phyloP scores from a whole-genome alignment of 805 yeast species.

The baker's yeast (Saccharomyces cerevisiae) region DNA sequence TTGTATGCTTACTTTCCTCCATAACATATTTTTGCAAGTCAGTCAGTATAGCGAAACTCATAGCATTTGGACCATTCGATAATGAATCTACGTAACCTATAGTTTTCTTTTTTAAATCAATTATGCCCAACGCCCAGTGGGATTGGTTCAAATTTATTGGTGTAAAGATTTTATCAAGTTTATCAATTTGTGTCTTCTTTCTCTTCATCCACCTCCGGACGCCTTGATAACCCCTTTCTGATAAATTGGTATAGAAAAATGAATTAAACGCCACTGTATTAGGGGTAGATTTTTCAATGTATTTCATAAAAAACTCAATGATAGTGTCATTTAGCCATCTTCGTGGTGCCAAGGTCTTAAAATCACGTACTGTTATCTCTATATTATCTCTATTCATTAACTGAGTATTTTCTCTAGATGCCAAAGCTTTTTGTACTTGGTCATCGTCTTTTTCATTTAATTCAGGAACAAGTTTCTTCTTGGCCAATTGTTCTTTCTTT shows the following conservation, averaged over 20 bases:
- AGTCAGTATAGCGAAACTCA: slow-evolving; percentile 34
- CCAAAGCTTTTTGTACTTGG: slow-evolving; percentile 24
- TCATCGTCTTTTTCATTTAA: slow-evolving; percentile 18
- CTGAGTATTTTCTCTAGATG: slow-evolving; percentile 21
- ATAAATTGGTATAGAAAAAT: slow-evolving; percentile 72
- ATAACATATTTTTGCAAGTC: slow-evolving; percentile 53
- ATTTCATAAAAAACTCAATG: slow-evolving; percentile 68
- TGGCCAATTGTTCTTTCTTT: slow-evolving; percentile 9
- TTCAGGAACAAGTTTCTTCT: slow-evolving; percentile 21
- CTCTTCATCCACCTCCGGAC: slow-evolving; percentile 81
- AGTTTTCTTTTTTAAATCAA: slow-evolving; percentile 51
- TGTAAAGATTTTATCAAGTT: slow-evolving; percentile 58
- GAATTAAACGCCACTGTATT: slow-evolving; percentile 71
- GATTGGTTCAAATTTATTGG: slow-evolving; percentile 80
- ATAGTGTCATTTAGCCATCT: slow-evolving; percentile 88
- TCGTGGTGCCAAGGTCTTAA: slow-evolving; percentile 59
- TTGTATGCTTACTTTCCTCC: slow-evolving; percentile 48
- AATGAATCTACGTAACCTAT: slow-evolving; percentile 77
- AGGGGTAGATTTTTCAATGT: slow-evolving; percentile 29
- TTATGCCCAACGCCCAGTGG: slow-evolving; percentile 87
- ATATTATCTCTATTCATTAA: slow-evolving; percentile 34
- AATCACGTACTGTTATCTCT: slow-evolving; percentile 58
- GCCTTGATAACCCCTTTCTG: slow-evolving; percentile 66
- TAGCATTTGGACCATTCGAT: slow-evolving; percentile 32
- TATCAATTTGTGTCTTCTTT: slow-evolving; percentile 56